Percentiles rank a stretch among this genome's conserved stretches.
Conservation (phyloP, 768 basidiomycete genomes). For the Roridomyces roridus region DNA sequence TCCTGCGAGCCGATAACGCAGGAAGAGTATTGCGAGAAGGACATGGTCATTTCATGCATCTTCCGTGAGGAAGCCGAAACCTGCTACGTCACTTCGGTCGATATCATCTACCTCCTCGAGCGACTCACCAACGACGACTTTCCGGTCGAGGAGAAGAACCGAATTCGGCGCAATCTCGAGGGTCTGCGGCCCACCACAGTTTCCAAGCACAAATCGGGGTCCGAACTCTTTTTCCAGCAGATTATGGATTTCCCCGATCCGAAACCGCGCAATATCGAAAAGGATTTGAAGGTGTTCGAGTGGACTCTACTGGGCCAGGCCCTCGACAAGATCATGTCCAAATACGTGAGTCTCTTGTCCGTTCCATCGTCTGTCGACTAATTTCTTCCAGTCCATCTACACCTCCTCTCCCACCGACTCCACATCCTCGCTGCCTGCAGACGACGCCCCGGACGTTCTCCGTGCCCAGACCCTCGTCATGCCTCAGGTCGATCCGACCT, state of each 20-base stretch:
- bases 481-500: constrained; percentile 10
- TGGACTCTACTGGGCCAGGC: constrained; percentile 77
- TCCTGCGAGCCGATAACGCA: constrained; percentile 79
- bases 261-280: constrained; percentile 96
- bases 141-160: constrained; percentile 95
- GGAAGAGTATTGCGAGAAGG: constrained; percentile 72
- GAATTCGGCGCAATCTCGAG: constrained; percentile 93
- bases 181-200: constrained; percentile 91
- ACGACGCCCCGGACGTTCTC: constrained; percentile 33
- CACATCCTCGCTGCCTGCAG: constrained; percentile 39
- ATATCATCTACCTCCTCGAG: constrained; percentile 93
- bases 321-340: constrained; percentile 79
- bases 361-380: background rate
- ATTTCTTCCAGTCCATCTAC: constrained; percentile 50
- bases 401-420: constrained; percentile 42
- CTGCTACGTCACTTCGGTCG: constrained; percentile 93
- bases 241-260: constrained; percentile 97
- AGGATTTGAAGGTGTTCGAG: constrained; percentile 90
- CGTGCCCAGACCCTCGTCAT: constrained; percentile 32
- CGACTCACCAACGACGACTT: constrained; percentile 77
- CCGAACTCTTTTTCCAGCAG: constrained; percentile 88
- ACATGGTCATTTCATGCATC: constrained; percentile 94
- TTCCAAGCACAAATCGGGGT: constrained; percentile 81
- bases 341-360: constrained; percentile 67
- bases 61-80: constrained; percentile 77